Evolutionary conservation across 306 rosid species (phyloP).

Genomic region (Cyclanthera cordifolia): DNA sequence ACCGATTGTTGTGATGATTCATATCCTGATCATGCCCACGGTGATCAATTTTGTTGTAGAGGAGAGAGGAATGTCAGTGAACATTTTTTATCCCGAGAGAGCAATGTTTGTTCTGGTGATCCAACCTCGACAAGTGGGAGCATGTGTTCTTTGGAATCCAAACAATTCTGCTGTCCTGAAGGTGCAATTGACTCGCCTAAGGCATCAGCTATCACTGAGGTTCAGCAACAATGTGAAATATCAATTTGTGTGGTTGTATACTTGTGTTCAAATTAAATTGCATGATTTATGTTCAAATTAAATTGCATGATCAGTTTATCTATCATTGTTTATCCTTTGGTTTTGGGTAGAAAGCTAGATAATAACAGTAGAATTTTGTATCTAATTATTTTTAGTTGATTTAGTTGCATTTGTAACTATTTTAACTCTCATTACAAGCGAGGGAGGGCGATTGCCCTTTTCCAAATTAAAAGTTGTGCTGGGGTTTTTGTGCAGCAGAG

Average conservation of each 20-base stretch:
- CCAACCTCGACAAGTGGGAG: slow-evolving; percentile 35
- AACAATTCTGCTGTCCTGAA: slow-evolving; percentile 34
- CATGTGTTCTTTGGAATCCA: slow-evolving; percentile 27
- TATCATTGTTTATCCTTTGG: background rate
- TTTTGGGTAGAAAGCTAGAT: background rate
- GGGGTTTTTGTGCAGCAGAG: background rate
- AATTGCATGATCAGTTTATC: background rate
- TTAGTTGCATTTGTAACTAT: background rate
- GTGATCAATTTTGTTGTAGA: slow-evolving; percentile 29
- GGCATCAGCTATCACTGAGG: slow-evolving; percentile 29
- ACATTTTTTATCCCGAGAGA: slow-evolving; percentile 27
- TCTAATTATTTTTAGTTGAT: background rate
- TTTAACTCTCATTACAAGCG: background rate
- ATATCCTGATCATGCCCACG: slow-evolving; percentile 23
- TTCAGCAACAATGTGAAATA: slow-evolving; percentile 25
- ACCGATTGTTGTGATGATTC: slow-evolving; percentile 35
- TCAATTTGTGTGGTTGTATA: background rate
- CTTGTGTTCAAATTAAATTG: background rate
- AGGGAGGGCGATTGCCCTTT: background rate
- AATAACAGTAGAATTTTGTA: background rate
- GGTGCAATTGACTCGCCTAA: slow-evolving; percentile 24
- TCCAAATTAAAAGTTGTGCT: background rate
- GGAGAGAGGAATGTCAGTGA: slow-evolving; percentile 29
- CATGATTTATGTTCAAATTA: background rate
- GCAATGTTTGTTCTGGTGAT: slow-evolving; percentile 27